phyloP scores from a whole-genome alignment of 257 asterid species.

The Nicotiana knightiana region DNA sequence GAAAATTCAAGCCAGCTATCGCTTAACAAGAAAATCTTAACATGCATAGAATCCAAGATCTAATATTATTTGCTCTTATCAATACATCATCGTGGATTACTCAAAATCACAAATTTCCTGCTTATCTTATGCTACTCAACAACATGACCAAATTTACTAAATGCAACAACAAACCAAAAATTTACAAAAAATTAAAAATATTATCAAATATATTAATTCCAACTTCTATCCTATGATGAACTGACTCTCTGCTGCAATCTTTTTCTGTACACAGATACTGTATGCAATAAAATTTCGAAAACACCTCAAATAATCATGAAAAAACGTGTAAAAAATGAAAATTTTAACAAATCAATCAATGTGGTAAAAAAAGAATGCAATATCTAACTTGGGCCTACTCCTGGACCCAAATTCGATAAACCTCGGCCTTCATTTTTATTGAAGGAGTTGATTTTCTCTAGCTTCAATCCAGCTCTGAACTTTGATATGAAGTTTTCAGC shows the following conservation, averaged over 20 bases:
- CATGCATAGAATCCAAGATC: not conserved
- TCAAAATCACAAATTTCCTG: not conserved
- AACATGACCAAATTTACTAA: not conserved
- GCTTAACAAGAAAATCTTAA: not conserved
- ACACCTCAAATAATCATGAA: not conserved
- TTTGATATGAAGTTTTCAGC: slow-evolving; percentile 80
- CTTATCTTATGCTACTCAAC: not conserved
- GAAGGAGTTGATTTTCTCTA: slow-evolving; percentile 32
- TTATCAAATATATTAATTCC: not conserved
- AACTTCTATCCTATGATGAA: not conserved
- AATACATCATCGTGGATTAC: not conserved
- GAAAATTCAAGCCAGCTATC: not conserved
- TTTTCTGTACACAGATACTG: not conserved
- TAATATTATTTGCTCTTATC: not conserved
- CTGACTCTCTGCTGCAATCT: not conserved
- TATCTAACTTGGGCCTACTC: slow-evolving; percentile 13
- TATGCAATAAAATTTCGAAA: not conserved
- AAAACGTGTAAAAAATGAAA: not conserved
- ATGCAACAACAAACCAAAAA: not conserved
- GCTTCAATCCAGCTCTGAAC: slow-evolving; percentile 43
- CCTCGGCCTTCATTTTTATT: slow-evolving; percentile 27
- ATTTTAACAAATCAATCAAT: not conserved
- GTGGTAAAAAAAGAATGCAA: not conserved
- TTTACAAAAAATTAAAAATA: not conserved
- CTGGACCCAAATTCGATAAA: slow-evolving; percentile 41